Conservation (phyloP, 2,329 filamentous ascomycete genomes). For the Pezicula carpinea region DNA sequence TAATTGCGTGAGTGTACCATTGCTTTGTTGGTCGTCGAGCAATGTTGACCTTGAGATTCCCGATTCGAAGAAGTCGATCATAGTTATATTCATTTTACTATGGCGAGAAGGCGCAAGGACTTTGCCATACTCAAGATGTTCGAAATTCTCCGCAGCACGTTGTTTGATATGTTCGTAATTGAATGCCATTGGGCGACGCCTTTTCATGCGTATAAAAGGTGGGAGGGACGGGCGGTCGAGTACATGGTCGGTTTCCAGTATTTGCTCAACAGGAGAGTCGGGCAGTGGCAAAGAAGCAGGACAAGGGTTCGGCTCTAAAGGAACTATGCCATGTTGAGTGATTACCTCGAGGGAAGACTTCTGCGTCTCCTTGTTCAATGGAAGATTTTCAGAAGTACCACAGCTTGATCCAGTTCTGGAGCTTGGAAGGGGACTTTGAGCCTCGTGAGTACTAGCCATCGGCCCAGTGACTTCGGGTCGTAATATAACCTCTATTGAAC, state of each 20-base stretch:
- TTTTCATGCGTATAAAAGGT: too few relatives aligned
- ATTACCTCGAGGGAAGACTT: slow-evolving; percentile 5
- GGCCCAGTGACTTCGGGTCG: too few relatives aligned
- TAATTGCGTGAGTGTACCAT: not conserved
- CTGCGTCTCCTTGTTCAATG: too few relatives aligned
- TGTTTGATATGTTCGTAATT: slow-evolving; percentile 1
- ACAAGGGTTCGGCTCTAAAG: not conserved
- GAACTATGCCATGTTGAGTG: not conserved
- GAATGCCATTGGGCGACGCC: too few relatives aligned
- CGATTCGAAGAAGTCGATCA: slow-evolving; percentile 2
- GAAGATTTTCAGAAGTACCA: too few relatives aligned
- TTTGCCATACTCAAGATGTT: slow-evolving; percentile 3
- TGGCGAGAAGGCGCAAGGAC: not conserved
- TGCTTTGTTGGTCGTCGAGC: not conserved
- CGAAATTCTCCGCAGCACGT: not conserved
- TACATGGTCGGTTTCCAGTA: not conserved
- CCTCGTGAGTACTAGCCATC: too few relatives aligned
- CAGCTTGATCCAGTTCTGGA: too few relatives aligned
- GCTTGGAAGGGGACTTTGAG: too few relatives aligned
- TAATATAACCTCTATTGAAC: too few relatives aligned
- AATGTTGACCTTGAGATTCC: not conserved
- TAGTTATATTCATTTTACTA: slow-evolving; percentile 5
- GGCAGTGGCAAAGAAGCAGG: slow-evolving; percentile 4
- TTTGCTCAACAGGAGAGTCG: not conserved
- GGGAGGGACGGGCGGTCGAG: not conserved